These are phyloP conservation scores for Protomyces inouyei DNA, from an alignment of 1,139 yeast genomes.

Conservation along the genomic window DNA sequence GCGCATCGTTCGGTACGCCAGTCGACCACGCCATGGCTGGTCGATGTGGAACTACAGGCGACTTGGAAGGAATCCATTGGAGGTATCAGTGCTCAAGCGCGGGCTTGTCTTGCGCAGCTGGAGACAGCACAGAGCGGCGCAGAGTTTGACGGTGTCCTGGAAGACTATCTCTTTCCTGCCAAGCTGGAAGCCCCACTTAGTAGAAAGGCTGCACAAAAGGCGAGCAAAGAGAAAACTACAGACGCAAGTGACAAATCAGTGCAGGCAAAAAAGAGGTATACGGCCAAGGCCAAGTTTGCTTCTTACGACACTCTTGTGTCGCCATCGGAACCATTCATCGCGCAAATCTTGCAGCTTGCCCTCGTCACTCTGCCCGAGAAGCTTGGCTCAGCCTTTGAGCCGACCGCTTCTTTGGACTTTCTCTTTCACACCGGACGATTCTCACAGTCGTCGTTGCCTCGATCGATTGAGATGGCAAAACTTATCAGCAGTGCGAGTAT, in stretches of 20 bases:
- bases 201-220: not conserved
- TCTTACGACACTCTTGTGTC: constrained; percentile 2
- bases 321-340: constrained; percentile 6
- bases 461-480: not conserved
- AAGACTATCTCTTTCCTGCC: constrained; percentile 10
- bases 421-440: constrained; percentile 2
- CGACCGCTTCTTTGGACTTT: constrained; percentile 7
- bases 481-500: not conserved
- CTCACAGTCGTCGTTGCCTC: not conserved
- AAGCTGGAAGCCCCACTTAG: not conserved
- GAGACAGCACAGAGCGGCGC: not conserved
- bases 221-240: constrained; percentile 1
- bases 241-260: not conserved
- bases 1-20: not conserved
- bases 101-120: constrained; percentile 3
- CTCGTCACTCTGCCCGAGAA: not conserved
- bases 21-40: constrained; percentile 6
- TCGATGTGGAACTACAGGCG: constrained; percentile 10
- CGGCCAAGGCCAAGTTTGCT: not conserved
- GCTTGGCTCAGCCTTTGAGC: not conserved
- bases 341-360: constrained; percentile 1
- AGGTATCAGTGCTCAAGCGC: not conserved
- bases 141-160: constrained; percentile 9
- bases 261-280: not conserved
- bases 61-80: constrained; percentile 21